These are phyloP conservation scores for Colletotrichum tanaceti DNA, from an alignment of 2,329 filamentous ascomycete genomes.

Conservation along the genomic window DNA sequence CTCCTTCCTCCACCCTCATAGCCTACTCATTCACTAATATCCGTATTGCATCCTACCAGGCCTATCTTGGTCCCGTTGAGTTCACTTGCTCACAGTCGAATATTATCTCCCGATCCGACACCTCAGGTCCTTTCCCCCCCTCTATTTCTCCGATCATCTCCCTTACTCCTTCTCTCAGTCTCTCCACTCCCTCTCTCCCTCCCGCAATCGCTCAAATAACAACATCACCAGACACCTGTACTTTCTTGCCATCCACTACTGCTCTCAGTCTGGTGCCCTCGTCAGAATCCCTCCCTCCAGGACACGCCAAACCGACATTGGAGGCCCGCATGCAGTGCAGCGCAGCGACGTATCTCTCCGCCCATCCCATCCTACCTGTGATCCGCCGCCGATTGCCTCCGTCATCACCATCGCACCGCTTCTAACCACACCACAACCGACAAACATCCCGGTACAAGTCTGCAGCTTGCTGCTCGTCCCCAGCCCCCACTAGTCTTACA, in stretches of 20 bases:
- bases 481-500: conserved; percentile 18
- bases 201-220: not conserved
- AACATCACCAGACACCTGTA: conserved; percentile 1
- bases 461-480: conserved; percentile 29
- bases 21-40: no score
- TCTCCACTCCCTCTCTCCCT: not conserved
- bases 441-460: conserved; percentile 33
- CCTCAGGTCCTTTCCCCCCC: not conserved
- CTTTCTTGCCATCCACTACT: not conserved
- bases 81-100: not conserved
- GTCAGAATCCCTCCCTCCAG: conserved; percentile 21
- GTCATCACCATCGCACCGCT: conserved; percentile 23
- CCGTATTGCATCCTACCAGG: not conserved
- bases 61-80: not conserved
- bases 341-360: conserved; percentile 22
- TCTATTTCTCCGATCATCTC: not conserved
- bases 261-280: conserved; percentile 23
- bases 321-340: conserved; percentile 30
- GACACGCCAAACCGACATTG: conserved; percentile 22
- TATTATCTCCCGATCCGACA: not conserved
- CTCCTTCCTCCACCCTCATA: not conserved
- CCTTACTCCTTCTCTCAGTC: no score
- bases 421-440: conserved; percentile 31
- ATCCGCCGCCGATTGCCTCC: conserved; percentile 24
- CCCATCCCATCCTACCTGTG: conserved; percentile 21